Percentiles rank a stretch among this genome's conserved stretches.
Conservation (phyloP, 1,284 basidiomycete species). For the Mrakiaceae sp. region DNA sequence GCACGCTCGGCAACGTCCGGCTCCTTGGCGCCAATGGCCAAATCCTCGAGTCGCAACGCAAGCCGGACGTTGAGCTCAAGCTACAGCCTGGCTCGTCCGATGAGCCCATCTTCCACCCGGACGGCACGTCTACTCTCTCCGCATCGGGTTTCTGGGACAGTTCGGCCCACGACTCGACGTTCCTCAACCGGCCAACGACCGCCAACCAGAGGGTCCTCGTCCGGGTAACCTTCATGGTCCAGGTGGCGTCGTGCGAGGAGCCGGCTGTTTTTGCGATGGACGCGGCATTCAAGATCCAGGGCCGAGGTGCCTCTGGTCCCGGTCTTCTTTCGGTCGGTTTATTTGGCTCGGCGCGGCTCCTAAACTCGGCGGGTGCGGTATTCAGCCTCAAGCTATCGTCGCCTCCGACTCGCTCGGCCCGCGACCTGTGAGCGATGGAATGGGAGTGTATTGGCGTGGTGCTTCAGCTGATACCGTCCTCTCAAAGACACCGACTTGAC, state of each 20-base stretch:
- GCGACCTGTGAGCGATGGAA: constrained; percentile 60
- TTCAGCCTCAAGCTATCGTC: constrained; percentile 73
- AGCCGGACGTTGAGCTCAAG: constrained; percentile 53
- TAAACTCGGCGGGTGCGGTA: constrained; percentile 63
- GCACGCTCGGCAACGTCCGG: constrained; percentile 71
- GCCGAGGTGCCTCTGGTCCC: constrained; percentile 66
- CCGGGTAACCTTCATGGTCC: constrained; percentile 63
- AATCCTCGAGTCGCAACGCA: constrained; percentile 62
- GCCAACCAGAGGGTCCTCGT: constrained; percentile 67
- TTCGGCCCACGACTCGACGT: constrained; percentile 72
- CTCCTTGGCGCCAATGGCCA: constrained; percentile 75
- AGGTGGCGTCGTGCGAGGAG: constrained; percentile 69
- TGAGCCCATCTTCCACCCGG: constrained; percentile 10
- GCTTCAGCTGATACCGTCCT: too few relatives aligned
- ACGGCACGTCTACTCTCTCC: constrained; percentile 35
- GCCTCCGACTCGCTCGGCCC: constrained; percentile 70
- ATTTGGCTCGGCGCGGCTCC: constrained; percentile 59
- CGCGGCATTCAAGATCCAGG: constrained; percentile 71
- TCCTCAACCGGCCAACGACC: constrained; percentile 75
- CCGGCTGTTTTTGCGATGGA: constrained; percentile 80
- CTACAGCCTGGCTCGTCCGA: constrained; percentile 39
- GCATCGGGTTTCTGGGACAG: constrained; percentile 84
- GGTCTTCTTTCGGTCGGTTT: constrained; percentile 57
- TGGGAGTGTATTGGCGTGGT: too few relatives aligned
- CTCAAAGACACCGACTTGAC: constrained; percentile 49